Evolutionary conservation across 2,329 filamentous ascomycete genomes (phyloP).

Genomic region (Chaetomium globosum): DNA sequence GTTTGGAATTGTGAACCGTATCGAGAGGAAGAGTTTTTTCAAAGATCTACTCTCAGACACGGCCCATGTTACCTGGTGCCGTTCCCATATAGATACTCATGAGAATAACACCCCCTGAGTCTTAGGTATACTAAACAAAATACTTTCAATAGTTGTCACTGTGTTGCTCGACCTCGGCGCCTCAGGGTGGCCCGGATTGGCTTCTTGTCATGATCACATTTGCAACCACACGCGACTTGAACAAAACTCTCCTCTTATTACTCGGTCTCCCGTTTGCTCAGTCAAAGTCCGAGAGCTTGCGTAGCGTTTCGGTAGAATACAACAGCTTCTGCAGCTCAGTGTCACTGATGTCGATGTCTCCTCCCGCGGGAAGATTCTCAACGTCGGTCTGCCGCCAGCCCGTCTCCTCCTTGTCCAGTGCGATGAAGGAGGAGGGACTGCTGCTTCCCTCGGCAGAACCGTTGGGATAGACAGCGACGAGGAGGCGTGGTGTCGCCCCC

Average conservation of each 20-base stretch:
- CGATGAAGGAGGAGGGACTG: conserved; percentile 27
- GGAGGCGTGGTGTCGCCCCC: conserved; percentile 38
- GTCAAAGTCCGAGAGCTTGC: conserved; percentile 47
- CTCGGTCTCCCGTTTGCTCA: conserved; percentile 28
- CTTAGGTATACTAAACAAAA: neutral
- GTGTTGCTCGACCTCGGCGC: neutral
- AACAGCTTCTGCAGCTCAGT: conserved; percentile 49
- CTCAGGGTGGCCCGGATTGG: neutral
- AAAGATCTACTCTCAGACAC: neutral
- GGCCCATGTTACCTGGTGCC: neutral
- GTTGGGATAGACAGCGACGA: conserved; percentile 47
- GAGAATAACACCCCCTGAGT: neutral
- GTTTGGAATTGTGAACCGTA: neutral
- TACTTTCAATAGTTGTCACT: conserved; percentile 1
- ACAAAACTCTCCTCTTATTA: neutral
- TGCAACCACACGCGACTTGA: too few species aligned
- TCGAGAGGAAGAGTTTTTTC: neutral
- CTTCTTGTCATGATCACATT: neutral
- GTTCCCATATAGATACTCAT: neutral
- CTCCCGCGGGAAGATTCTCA: conserved; percentile 28
- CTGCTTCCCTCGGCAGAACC: conserved; percentile 30
- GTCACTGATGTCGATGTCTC: conserved; percentile 43
- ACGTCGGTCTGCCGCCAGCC: conserved; percentile 18
- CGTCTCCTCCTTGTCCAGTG: conserved; percentile 28
- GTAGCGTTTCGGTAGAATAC: conserved; percentile 52